A percentile compares a stretch with the other conserved stretches of the same genome.
Conservation (phyloP, 257 asterid species). For the Nicotiana sylvestris region DNA sequence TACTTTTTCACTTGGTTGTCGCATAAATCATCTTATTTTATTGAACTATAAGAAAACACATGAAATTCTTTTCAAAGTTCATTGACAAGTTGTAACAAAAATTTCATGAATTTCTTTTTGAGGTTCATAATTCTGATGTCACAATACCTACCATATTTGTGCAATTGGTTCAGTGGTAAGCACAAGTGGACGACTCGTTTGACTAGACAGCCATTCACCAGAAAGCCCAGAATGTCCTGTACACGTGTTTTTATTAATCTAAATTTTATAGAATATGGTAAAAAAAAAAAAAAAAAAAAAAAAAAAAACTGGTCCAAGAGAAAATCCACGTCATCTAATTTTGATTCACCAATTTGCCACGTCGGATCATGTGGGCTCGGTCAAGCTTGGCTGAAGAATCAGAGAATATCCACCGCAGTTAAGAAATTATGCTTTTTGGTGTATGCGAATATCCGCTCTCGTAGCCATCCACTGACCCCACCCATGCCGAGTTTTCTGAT, state of each 20-base stretch:
- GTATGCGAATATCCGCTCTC: conserved; percentile 33
- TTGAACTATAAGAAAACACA: background rate
- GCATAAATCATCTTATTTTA: background rate
- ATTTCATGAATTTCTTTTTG: background rate
- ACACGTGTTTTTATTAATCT: background rate
- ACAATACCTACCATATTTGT: background rate
- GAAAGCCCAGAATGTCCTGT: background rate
- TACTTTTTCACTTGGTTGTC: background rate
- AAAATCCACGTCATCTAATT: conserved; percentile 19
- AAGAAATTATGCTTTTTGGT: conserved; percentile 32
- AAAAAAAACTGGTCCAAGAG: background rate
- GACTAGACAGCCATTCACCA: conserved; percentile 11
- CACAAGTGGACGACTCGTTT: background rate
- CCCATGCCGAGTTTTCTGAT: background rate
- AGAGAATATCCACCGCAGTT: conserved; percentile 28
- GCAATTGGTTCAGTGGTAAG: background rate
- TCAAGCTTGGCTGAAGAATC: conserved; percentile 2
- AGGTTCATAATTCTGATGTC: background rate
- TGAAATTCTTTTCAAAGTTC: background rate
- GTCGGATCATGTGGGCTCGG: conserved; percentile 23
- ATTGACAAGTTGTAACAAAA: background rate
- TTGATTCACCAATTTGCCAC: conserved; percentile 11
- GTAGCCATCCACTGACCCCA: too few species aligned
- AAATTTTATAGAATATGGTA: background rate
- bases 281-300: background rate